Evolutionary conservation across 805 yeast genomes (phyloP).

Genomic region (Dipodascopsis tothii): DNA sequence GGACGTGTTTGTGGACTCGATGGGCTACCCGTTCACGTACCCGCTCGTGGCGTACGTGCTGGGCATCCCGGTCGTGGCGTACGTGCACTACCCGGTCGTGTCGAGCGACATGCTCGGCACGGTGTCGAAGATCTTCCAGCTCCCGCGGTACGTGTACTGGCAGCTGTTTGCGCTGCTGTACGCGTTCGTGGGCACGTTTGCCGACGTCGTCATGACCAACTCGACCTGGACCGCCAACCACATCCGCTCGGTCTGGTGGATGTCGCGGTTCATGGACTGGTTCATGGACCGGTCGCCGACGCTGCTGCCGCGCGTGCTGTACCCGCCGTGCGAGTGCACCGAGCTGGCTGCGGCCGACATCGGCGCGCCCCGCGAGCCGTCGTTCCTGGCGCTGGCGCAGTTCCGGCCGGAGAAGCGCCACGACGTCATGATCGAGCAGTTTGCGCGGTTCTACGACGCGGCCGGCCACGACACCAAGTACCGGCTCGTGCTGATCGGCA

Average conservation of each 20-base stretch:
- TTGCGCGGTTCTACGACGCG: constrained; percentile 39
- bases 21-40: constrained; percentile 87
- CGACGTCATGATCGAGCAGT: constrained; percentile 57
- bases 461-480: constrained; percentile 7
- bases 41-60: constrained; percentile 52
- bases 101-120: constrained; percentile 79
- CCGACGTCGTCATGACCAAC: constrained; percentile 62
- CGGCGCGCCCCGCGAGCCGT: constrained; percentile 18
- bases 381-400: constrained; percentile 69
- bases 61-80: constrained; percentile 70
- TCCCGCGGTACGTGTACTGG: constrained; percentile 63
- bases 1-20: constrained; percentile 82
- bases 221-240: constrained; percentile 90
- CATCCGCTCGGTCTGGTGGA: constrained; percentile 55
- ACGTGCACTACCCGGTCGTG: constrained; percentile 91
- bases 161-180: constrained; percentile 54
- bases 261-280: constrained; percentile 15
- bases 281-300: constrained; percentile 21
- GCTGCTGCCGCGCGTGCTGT: constrained; percentile 45
- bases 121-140: constrained; percentile 33
- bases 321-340: constrained; percentile 87
- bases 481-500: constrained; percentile 68
- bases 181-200: constrained; percentile 56
- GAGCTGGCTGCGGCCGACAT: constrained; percentile 21
- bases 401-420: constrained; percentile 95